These are phyloP conservation scores for Bassia scoparia DNA, from an alignment of 148 eudicot genomes.

Conservation along the genomic window DNA sequence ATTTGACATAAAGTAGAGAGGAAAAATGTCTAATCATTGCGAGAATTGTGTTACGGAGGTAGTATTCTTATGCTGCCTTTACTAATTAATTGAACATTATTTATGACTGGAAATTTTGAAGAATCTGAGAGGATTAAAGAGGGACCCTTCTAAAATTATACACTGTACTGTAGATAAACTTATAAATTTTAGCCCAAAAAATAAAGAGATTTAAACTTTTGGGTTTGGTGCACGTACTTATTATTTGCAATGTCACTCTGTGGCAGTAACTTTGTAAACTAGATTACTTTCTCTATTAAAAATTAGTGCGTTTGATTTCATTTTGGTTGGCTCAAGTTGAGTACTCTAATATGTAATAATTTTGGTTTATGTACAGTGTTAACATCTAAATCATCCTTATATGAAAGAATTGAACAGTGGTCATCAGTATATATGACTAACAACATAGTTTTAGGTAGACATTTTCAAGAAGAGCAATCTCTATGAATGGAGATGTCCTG, in stretches of 20 bases:
- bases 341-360: neutral
- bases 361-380: neutral
- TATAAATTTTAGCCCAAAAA: too few species aligned
- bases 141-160: too few species aligned
- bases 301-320: neutral
- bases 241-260: neutral
- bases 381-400: neutral
- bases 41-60: too few species aligned
- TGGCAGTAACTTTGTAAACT: neutral
- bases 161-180: too few species aligned
- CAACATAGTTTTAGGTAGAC: neutral
- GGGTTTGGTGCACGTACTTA: neutral
- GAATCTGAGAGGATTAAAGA: neutral
- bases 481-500: neutral
- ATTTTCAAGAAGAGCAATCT: neutral
- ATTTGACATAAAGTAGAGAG: too few species aligned
- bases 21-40: too few species aligned
- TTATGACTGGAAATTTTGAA: constrained; percentile 1
- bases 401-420: neutral
- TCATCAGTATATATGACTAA: neutral
- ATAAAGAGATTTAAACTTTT: neutral
- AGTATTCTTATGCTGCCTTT: neutral
- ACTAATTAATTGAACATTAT: neutral
- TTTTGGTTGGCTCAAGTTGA: neutral
- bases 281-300: neutral